phyloP scores from a whole-genome alignment of 169 alveolate species.

The Plasmodium falciparum region DNA sequence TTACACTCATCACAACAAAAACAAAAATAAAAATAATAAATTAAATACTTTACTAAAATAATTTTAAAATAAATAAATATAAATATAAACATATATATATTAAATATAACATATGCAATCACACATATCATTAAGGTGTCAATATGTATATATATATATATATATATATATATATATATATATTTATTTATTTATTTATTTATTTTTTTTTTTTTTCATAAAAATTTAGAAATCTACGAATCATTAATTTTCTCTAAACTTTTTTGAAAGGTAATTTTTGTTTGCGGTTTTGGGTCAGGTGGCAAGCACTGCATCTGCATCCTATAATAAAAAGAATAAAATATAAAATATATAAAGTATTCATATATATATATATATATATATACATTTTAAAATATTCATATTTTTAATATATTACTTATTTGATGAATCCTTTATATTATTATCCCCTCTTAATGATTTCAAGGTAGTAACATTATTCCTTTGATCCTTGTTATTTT shows the following conservation, averaged over 20 bases:
- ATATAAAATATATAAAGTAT: neutral
- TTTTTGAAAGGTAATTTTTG: constrained; percentile 55
- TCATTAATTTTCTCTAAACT: constrained; percentile 16
- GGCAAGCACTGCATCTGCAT: constrained; percentile 65
- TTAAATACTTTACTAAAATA: too few relatives aligned
- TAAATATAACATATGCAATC: neutral
- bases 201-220: too few relatives aligned
- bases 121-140: neutral
- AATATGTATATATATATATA: neutral
- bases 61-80: too few relatives aligned
- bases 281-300: constrained; percentile 74
- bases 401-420: constrained; percentile 13
- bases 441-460: constrained; percentile 22
- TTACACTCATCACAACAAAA: too few relatives aligned
- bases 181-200: too few relatives aligned
- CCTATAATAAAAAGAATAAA: constrained; percentile 21
- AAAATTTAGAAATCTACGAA: neutral
- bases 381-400: neutral
- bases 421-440: constrained; percentile 27
- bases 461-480: constrained; percentile 26
- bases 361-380: constrained; percentile 3
- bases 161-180: neutral
- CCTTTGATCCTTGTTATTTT: constrained; percentile 5
- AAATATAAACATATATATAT: too few relatives aligned
- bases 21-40: too few relatives aligned